A percentile compares a stretch with the other conserved stretches of the same genome.
Evolutionary conservation across 1,284 basidiomycete genomes (phyloP).

Genomic region (Papiliotrema terrestris): DNA sequence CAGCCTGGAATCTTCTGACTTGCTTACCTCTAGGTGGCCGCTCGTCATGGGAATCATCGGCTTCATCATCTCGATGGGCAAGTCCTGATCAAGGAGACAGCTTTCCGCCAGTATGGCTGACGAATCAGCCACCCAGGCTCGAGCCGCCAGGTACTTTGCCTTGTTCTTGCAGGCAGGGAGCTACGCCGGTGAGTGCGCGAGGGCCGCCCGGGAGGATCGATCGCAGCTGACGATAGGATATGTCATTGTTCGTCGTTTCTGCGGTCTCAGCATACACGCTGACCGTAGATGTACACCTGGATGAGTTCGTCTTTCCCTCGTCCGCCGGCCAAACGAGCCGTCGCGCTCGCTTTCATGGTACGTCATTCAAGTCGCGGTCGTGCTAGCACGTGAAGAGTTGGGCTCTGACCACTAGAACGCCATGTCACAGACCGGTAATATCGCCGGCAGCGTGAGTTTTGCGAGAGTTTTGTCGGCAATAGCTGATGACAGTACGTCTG

Average conservation of each 20-base stretch:
- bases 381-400: too few relatives aligned
- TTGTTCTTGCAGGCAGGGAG: conserved; percentile 45
- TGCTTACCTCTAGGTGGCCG: conserved; percentile 14
- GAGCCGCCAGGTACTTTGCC: conserved; percentile 45
- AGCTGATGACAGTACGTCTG: too few relatives aligned
- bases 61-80: conserved; percentile 38
- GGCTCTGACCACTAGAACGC: conserved; percentile 27
- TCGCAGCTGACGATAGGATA: too few relatives aligned
- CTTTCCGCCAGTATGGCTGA: too few relatives aligned
- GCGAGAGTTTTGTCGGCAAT: too few relatives aligned
- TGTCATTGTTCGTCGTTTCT: conserved; percentile 29
- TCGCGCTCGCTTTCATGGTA: conserved; percentile 33
- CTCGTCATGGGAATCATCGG: conserved; percentile 37
- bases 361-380: too few relatives aligned
- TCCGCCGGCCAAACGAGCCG: conserved; percentile 41
- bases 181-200: conserved; percentile 25
- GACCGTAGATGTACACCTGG: conserved; percentile 26
- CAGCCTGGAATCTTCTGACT: too few relatives aligned
- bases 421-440: conserved; percentile 50
- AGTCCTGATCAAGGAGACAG: too few relatives aligned
- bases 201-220: too few relatives aligned
- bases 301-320: conserved; percentile 44
- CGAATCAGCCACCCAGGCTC: conserved; percentile 23
- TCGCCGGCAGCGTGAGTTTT: conserved; percentile 42
- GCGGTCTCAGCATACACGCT: too few relatives aligned